Base-by-base conservation (phyloP, 345 rosid species). In the Psidium friedrichsthalianum region DNA sequence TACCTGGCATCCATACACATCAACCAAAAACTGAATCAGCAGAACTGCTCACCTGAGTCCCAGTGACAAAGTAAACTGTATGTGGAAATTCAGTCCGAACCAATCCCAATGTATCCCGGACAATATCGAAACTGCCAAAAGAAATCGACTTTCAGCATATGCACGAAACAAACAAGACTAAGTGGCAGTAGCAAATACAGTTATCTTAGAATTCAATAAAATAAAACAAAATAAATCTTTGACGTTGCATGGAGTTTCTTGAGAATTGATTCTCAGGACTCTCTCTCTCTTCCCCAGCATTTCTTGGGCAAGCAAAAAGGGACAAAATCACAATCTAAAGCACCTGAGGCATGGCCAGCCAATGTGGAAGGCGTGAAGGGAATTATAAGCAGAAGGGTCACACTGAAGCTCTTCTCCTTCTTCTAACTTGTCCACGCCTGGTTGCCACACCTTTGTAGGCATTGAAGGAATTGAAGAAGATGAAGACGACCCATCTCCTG, bases 321-420 rank as follows among this genome's bases (percentile, higher is more conserved):
- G 42, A 80, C 11, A 69, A 69, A 18, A 69, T 69, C 78, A 69
- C 78, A 69, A 69, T 32, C 21, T 61, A 14, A 49, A 44, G 13
- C 82, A 97, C 99, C 99, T 98, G 91, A 98, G 90, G 90, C 98
- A 96, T 11, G 99, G 98, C 99, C 99, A 96, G 42, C 98, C 98
- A 78, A 95, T 91, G 87, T 93, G 97, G 90, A 98, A 94, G 56
- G 92, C 99, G 42, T 95, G 95, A 86, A 98, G 99, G 29, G 94
- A 94, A 88, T 96, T 96, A 81, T 98, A 96, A 76, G 90, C 99
- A 86, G 99, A 94, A 27, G 95, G 94, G 86, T 96, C 99, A 61
- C 98, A 96, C 90, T 95, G 98, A 83, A 98, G 99, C 87, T 96
- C 99, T 85, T 98, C 99, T 82, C 95, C 99, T 74, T 96, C 99